Evolutionary conservation across 1,284 basidiomycete species (phyloP).

Genomic region (Cutaneotrichosporon arboriforme): DNA sequence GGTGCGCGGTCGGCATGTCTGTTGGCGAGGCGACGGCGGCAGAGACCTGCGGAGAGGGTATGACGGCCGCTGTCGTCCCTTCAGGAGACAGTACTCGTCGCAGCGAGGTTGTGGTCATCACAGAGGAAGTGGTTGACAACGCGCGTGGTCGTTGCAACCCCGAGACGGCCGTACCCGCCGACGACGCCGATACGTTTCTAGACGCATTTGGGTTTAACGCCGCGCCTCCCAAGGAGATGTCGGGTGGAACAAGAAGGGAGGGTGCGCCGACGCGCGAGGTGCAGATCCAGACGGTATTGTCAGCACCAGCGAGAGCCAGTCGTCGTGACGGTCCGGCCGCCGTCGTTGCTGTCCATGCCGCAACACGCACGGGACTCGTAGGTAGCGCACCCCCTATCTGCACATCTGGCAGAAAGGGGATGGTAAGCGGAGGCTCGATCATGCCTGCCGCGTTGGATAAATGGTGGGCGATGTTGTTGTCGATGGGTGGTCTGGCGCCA

Average conservation of each 20-base stretch:
- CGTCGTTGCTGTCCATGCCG: constrained; percentile 25
- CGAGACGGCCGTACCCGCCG: constrained; percentile 11
- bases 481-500: background rate
- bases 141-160: constrained; percentile 20
- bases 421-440: constrained; percentile 15
- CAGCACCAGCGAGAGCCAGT: constrained; percentile 28
- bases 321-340: constrained; percentile 22
- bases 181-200: constrained; percentile 15
- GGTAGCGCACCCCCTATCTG: constrained; percentile 22
- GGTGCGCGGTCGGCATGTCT: constrained; percentile 10
- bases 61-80: constrained; percentile 3
- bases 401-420: constrained; percentile 31
- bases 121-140: constrained; percentile 27
- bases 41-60: background rate
- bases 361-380: constrained; percentile 26
- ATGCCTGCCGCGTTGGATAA: background rate
- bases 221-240: constrained; percentile 2
- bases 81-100: constrained; percentile 35
- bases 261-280: constrained; percentile 3
- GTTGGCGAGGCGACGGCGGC: constrained; percentile 24
- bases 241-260: background rate
- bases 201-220: constrained; percentile 16
- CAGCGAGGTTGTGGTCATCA: constrained; percentile 20
- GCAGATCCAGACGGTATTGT: constrained; percentile 40
- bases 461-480: background rate